phyloP scores from a whole-genome alignment of 78 protist genomes.

The Parvularia atlantis region DNA sequence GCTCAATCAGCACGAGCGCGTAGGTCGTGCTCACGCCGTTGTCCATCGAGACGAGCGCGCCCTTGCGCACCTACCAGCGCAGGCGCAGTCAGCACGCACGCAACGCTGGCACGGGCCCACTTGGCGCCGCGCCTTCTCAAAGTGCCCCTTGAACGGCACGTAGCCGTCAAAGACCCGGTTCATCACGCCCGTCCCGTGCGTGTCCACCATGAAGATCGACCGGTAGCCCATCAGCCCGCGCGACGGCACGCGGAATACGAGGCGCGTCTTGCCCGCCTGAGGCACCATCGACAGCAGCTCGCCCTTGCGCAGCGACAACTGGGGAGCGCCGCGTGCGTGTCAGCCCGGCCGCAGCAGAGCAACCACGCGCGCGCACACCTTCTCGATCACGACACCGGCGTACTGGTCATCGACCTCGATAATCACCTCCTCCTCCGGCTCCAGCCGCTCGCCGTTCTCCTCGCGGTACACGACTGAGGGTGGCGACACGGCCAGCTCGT shows the following conservation, averaged over 20 bases:
- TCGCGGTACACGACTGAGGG: background rate
- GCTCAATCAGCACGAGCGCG: constrained; percentile 52
- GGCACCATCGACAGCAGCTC: constrained; percentile 32
- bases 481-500: constrained; percentile 50
- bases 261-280: constrained; percentile 22
- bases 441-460: constrained; percentile 6
- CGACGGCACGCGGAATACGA: constrained; percentile 53
- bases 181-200: constrained; percentile 65
- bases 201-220: constrained; percentile 40
- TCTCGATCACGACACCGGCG: constrained; percentile 52
- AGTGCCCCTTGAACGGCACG: constrained; percentile 21
- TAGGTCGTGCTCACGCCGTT: constrained; percentile 53
- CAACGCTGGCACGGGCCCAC: background rate
- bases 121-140: background rate
- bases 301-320: constrained; percentile 22
- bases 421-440: constrained; percentile 53
- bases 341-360: background rate
- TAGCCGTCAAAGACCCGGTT: constrained; percentile 54
- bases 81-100: too few relatives aligned
- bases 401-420: constrained; percentile 53
- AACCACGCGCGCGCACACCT: constrained; percentile 16
- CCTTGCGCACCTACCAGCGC: constrained; percentile 39
- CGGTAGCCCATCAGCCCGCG: constrained; percentile 61
- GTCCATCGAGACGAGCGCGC: constrained; percentile 53
- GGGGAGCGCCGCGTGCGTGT: background rate